Conservation (phyloP, 202 grass and related monocot species). For the Panicum virgatum region DNA sequence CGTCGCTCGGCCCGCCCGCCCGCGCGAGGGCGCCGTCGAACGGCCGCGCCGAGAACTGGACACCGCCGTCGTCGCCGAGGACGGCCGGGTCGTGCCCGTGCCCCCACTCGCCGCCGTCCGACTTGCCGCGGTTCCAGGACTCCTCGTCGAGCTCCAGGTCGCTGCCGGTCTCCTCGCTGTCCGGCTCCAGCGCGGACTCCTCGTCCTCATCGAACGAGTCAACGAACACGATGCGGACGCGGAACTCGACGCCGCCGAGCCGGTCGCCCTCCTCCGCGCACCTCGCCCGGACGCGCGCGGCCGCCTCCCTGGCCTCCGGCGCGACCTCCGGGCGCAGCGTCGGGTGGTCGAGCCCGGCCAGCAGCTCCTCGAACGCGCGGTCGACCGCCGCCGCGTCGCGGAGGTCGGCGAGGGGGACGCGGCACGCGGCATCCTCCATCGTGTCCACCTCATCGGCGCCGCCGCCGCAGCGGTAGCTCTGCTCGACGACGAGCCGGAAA, state of each 20-base stretch:
- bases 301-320: neutral
- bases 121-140: neutral
- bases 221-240: constrained; percentile 9
- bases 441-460: neutral
- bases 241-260: constrained; percentile 35
- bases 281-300: neutral
- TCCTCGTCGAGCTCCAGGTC: constrained; percentile 34
- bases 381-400: neutral
- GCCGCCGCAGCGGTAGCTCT: neutral
- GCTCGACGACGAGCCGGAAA: constrained; percentile 30
- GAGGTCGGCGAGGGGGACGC: neutral
- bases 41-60: constrained; percentile 18
- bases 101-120: neutral
- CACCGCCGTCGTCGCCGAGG: neutral
- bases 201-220: neutral
- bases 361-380: constrained; percentile 11
- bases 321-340: constrained; percentile 23
- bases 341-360: constrained; percentile 15
- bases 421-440: constrained; percentile 11
- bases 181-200: neutral
- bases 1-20: constrained; percentile 14
- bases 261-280: neutral
- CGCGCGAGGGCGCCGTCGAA: neutral
- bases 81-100: neutral
- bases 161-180: neutral